Evolutionary conservation across 495 filamentous ascomycete species (phyloP).

Genomic region (Xylaria bambusicola): DNA sequence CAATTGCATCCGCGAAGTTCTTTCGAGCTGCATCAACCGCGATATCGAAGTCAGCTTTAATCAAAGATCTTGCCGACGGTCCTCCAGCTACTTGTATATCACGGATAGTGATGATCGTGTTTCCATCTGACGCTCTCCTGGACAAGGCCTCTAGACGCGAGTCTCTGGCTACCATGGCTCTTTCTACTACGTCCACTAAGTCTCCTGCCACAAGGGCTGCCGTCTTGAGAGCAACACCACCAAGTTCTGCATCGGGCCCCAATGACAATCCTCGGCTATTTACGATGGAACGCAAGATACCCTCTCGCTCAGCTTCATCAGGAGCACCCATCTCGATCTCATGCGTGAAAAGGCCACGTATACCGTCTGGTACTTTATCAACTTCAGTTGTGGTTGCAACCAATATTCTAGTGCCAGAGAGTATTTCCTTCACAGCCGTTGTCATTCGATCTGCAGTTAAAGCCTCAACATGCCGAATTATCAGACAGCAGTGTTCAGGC

Average conservation of each 20-base stretch:
- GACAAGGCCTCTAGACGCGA: slow-evolving; percentile 73
- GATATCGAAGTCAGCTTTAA: slow-evolving; percentile 82
- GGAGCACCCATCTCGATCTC: slow-evolving; percentile 93
- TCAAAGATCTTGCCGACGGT: slow-evolving; percentile 71
- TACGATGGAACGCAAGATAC: slow-evolving; percentile 75
- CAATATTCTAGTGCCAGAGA: slow-evolving; percentile 71
- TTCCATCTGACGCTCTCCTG: slow-evolving; percentile 34
- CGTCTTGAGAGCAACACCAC: slow-evolving; percentile 86
- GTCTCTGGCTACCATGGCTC: slow-evolving; percentile 74
- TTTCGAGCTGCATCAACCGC: slow-evolving; percentile 93
- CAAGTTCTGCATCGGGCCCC: slow-evolving; percentile 77
- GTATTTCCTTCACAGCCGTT: slow-evolving; percentile 75
- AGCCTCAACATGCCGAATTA: slow-evolving; percentile 86
- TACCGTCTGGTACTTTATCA: slow-evolving; percentile 86
- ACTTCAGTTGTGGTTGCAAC: slow-evolving; percentile 94
- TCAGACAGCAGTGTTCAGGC: slow-evolving; percentile 73
- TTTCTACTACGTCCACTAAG: slow-evolving; percentile 89
- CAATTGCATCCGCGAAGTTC: slow-evolving; percentile 96
- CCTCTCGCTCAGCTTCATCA: slow-evolving; percentile 89
- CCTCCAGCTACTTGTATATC: slow-evolving; percentile 93
- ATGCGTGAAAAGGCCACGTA: slow-evolving; percentile 89
- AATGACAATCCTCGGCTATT: slow-evolving; percentile 71
- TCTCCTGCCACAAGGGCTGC: slow-evolving; percentile 94
- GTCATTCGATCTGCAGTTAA: slow-evolving; percentile 88
- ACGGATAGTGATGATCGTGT: slow-evolving; percentile 59